phyloP scores from a whole-genome alignment of 176 grass and related monocot species.

The Rhipidocladum racemiflorum region DNA sequence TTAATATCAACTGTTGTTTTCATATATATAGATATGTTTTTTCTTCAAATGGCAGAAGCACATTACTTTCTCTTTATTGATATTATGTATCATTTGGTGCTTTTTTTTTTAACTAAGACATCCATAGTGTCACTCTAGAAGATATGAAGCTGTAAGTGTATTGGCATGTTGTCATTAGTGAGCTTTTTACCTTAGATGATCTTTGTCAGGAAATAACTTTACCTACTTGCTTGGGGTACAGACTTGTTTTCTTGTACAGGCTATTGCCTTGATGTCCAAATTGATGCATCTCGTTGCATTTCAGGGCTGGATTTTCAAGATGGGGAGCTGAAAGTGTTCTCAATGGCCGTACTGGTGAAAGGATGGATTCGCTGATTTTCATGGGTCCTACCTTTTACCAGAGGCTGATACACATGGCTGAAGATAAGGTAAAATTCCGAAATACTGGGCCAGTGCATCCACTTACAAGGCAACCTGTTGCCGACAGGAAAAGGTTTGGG shows the following conservation, averaged over 20 bases:
- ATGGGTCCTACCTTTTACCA: conserved; percentile 91
- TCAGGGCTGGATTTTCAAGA: conserved; percentile 70
- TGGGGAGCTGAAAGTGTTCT: conserved; percentile 77
- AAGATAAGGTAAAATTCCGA: conserved; percentile 97
- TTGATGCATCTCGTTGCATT: conserved; percentile 13
- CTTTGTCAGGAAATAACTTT: background rate
- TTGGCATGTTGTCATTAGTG: background rate
- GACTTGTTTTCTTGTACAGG: background rate
- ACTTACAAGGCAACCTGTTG: conserved; percentile 77
- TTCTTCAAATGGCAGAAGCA: background rate
- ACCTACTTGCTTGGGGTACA: background rate
- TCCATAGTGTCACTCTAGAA: background rate
- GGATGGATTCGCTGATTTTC: conserved; percentile 71
- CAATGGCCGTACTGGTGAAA: conserved; percentile 82
- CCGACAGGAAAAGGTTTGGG: conserved; percentile 76
- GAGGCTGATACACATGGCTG: conserved; percentile 82
- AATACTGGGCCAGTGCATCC: conserved; percentile 93
- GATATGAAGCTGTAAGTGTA: background rate
- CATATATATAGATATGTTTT: background rate
- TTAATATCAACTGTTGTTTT: background rate
- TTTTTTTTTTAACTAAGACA: background rate
- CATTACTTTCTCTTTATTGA: background rate
- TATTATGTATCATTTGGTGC: background rate
- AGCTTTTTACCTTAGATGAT: background rate
- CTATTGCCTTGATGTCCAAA: background rate